A percentile compares a stretch with the other conserved stretches of the same genome.
These are phyloP conservation scores for Scenedesmus sp. DNA, from an alignment of 163 green algal species.

Conservation along the genomic window DNA sequence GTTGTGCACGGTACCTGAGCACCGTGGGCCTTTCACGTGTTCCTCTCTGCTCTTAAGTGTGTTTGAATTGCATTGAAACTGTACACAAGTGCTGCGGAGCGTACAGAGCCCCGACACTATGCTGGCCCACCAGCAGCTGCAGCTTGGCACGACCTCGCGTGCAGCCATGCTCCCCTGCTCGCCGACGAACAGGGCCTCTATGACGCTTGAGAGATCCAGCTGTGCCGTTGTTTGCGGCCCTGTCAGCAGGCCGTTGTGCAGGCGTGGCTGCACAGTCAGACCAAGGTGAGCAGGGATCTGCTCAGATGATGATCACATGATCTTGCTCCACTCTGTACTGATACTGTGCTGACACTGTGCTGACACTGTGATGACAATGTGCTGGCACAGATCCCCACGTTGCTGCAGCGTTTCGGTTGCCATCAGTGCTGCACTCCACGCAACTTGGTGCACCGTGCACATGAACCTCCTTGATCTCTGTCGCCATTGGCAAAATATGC, in stretches of 20 bases:
- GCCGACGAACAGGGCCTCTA: not conserved
- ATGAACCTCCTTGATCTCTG: too few relatives aligned
- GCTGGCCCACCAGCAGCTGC: not conserved
- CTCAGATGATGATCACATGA: too few relatives aligned
- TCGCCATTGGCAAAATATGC: too few relatives aligned
- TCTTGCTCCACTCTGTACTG: not conserved
- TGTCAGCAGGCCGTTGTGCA: not conserved
- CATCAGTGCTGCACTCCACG: not conserved
- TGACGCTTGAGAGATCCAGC: not conserved
- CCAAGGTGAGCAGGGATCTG: not conserved
- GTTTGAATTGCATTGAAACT: not conserved
- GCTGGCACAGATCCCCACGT: too few relatives aligned
- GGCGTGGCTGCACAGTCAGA: not conserved
- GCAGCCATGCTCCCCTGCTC: not conserved
- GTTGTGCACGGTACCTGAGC: too few relatives aligned
- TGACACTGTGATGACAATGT: too few relatives aligned
- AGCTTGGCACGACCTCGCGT: not conserved
- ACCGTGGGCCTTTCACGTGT: not conserved
- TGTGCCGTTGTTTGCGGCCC: not conserved
- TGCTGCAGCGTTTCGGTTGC: not conserved
- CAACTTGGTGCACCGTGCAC: not conserved
- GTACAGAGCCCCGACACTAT: not conserved
- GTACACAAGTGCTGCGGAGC: not conserved
- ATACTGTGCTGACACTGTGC: too few relatives aligned
- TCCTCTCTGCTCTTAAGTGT: not conserved